Evolutionary conservation across 176 grass and related monocot genomes (phyloP), one percentile per base, ranked within the genome.

Genomic region (Panicum miliaceum): DNA sequence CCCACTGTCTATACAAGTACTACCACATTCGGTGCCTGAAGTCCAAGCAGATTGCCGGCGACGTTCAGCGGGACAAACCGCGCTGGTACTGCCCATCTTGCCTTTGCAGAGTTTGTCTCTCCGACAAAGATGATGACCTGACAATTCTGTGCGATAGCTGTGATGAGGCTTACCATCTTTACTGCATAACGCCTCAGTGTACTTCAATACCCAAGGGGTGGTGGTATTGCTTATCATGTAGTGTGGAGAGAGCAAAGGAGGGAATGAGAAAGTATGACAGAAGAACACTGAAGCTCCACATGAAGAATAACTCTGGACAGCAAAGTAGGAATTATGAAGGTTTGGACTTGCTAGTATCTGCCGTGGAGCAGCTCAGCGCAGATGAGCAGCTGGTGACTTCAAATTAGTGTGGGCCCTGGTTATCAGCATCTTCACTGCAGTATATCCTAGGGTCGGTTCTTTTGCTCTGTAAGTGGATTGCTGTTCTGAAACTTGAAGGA

Each of bases 11-110:
- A 79, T 95, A 92, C 41, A 98, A 95, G 83, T 95, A 92, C 73
- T 93, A 90, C 73, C 96, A 98, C 87, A 88, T 88, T 50, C 50
- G 77, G 53, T 98, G 96, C 79, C 63, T 98, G 64, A 90, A 84
- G 57, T 84, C 64, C 56, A 86, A 86, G 29, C 89, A 92, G 82
- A 88, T 98, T 19, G 80, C 87, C 68, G 88, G 74, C 53, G 48
- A 73, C 11, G 67, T 72, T n/a, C 93, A 90, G 77, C 43, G 52
- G 22, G 83, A 58, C 72, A 88, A 75, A 65, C 58, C 82, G 1
- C 87, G 79, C 82, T 95, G 93, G 96, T 98, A 91, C 73, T 98
- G 96, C 84, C 93, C 96, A 46, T 95, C 89, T 76, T 98, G 96
- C 78, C 87, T 98, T 48, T 98, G 96, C 54, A 74, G 91, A 80